Conservation (phyloP, 805 yeast species). For the Myxozyma mucilagina region DNA sequence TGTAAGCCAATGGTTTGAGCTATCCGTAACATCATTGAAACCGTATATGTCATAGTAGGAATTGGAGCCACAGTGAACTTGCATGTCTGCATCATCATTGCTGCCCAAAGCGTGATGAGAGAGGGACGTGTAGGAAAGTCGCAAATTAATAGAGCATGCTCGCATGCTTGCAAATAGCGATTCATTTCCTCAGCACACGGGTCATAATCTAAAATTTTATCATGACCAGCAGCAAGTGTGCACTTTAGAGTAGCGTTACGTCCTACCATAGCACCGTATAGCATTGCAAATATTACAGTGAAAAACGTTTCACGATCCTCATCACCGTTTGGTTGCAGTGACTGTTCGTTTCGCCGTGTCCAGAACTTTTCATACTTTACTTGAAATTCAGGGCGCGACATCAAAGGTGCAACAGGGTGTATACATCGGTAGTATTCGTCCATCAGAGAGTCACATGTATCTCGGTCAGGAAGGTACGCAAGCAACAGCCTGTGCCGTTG, state of each 20-base stretch:
- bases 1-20: conserved; percentile 14
- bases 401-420: conserved; percentile 1
- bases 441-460: background rate
- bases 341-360: background rate
- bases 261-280: conserved; percentile 4
- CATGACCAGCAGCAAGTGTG: background rate
- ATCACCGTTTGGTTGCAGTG: background rate
- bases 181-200: background rate
- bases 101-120: conserved; percentile 1
- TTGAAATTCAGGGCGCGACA: background rate
- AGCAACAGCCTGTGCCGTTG: background rate
- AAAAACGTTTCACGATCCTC: conserved; percentile 2
- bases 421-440: conserved; percentile 1
- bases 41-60: background rate
- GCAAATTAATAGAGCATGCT: background rate
- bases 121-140: conserved; percentile 3
- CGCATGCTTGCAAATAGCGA: background rate
- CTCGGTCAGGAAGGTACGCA: conserved; percentile 2
- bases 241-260: background rate
- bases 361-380: conserved; percentile 1
- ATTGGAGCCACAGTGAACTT: background rate
- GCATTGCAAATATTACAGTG: conserved; percentile 7
- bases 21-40: conserved; percentile 10
- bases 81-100: background rate
- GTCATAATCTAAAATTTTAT: background rate